Base-by-base conservation (phyloP, 371 early-diverging fungal genomes). In the Smittium mucronatum region DNA sequence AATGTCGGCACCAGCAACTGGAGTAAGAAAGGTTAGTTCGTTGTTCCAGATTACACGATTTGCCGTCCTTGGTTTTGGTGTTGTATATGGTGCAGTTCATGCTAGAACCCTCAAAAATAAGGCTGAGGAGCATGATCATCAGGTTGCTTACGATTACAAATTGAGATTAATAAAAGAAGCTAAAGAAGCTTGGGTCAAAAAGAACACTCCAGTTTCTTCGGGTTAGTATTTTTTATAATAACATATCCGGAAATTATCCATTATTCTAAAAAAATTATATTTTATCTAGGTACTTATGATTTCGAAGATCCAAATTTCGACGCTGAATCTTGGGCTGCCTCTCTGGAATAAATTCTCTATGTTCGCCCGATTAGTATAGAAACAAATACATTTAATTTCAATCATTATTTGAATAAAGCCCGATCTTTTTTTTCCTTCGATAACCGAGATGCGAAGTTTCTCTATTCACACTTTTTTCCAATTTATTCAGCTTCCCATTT, bases 81-180 rank as follows among this genome's bases (percentile, higher is more conserved):
- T 88, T 61, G 84, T 84, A 73, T 89, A 89, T 74, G 89, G 89
- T 58, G 85, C 80, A 74, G 78, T 82, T 63, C 89, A 87, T 80
- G 85, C 86, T 68, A 81, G 82, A 60, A 79, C 83, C 60, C 81
- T 89, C 78, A 81, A 83, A 67, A 82, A 82, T 72, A 78, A 84
- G 71, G 88, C 85, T 58, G 75, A 81, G 64, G 77, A 76, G 72
- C 83, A 81, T 72, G 81, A 83, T 75, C 78, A 81, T 70, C 75
- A 86, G 70, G 71, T 78, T 69, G 86, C 85, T 74, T 85, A 85
- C 72, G 84, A 81, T 57, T 83, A 85, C 74, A 85, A 87, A 81
- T 85, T 86, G 65, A 76, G 81, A 26, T 81, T 89, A 75, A 87
- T 89, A 74, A 83, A 86, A 74, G 77, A 87, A 79, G 89, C 89